These are phyloP conservation scores for Hibiscus trionum DNA, from an alignment of 345 rosid species.

Conservation along the genomic window DNA sequence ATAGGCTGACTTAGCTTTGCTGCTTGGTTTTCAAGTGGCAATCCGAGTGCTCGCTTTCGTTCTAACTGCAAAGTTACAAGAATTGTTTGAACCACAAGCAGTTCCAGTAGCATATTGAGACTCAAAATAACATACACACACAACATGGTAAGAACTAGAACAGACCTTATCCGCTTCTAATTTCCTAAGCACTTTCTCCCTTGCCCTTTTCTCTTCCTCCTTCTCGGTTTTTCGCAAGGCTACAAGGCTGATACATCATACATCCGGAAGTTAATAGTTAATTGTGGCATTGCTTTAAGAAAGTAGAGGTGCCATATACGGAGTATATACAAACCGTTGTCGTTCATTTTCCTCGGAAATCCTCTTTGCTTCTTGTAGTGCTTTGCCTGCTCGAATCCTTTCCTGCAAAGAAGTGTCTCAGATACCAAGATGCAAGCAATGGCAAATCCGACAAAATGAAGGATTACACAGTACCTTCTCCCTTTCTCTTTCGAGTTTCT, in stretches of 20 bases:
- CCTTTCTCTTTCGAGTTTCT: conserved; percentile 36
- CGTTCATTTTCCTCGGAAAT: conserved; percentile 66
- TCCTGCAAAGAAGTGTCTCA: conserved; percentile 36
- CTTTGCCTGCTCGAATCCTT: conserved; percentile 67
- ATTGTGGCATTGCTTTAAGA: not conserved
- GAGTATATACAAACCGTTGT: conserved; percentile 41
- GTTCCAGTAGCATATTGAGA: not conserved
- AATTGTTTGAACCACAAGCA: not conserved
- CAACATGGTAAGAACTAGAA: not conserved
- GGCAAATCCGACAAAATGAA: not conserved
- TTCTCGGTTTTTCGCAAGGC: conserved; percentile 51
- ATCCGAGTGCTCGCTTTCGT: conserved; percentile 48
- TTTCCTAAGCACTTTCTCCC: conserved; percentile 52
- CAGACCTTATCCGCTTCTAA: conserved; percentile 75
- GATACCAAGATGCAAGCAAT: not conserved
- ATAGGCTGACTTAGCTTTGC: conserved; percentile 14
- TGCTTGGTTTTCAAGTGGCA: conserved; percentile 21
- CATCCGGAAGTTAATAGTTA: conserved; percentile 10
- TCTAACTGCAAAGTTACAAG: conserved; percentile 32
- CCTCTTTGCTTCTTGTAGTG: conserved; percentile 43
- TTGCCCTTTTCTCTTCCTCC: conserved; percentile 59
- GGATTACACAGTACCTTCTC: conserved; percentile 49
- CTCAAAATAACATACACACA: not conserved
- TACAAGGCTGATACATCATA: conserved; percentile 28
- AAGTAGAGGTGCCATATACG: not conserved